A percentile compares a stretch with the other conserved stretches of the same genome.
These are phyloP conservation scores for Venturiaceae sp. DNA, from an alignment of 2,329 filamentous ascomycete species.

Conservation along the genomic window DNA sequence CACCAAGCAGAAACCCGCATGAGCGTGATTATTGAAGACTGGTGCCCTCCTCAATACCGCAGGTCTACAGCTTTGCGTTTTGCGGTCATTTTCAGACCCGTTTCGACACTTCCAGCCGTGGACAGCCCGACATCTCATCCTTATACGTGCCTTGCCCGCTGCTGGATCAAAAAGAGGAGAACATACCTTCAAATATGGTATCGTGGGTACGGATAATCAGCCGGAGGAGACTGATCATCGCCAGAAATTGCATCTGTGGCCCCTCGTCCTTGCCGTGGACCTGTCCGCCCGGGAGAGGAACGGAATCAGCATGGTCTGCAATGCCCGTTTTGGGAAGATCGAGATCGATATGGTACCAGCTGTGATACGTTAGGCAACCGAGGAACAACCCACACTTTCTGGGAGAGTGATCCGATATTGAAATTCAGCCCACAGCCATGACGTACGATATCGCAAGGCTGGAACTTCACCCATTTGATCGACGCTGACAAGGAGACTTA, in stretches of 20 bases:
- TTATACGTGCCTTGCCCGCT: neutral
- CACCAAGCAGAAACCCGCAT: neutral
- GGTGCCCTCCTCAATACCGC: neutral
- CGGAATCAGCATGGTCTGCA: conserved; percentile 40
- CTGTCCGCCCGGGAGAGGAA: conserved; percentile 39
- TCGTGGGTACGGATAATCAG: conserved; percentile 44
- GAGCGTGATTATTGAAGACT: neutral
- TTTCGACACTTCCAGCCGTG: neutral
- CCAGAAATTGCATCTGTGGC: conserved; percentile 49
- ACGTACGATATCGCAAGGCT: neutral
- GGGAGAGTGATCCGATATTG: neutral
- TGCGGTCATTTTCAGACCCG: neutral
- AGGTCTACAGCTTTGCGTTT: neutral
- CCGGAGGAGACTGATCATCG: conserved; percentile 47
- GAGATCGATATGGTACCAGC: conserved; percentile 47
- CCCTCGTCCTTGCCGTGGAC: conserved; percentile 11
- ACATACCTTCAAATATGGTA: conserved; percentile 43
- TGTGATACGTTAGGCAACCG: conserved; percentile 20
- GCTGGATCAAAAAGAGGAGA: neutral
- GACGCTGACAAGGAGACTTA: conserved; percentile 18
- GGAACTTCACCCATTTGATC: neutral
- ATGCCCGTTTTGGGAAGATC: conserved; percentile 48
- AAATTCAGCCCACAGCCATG: neutral
- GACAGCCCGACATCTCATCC: neutral
- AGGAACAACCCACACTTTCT: neutral